phyloP scores from a whole-genome alignment of 768 basidiomycete genomes.

The Suillus brevipes region DNA sequence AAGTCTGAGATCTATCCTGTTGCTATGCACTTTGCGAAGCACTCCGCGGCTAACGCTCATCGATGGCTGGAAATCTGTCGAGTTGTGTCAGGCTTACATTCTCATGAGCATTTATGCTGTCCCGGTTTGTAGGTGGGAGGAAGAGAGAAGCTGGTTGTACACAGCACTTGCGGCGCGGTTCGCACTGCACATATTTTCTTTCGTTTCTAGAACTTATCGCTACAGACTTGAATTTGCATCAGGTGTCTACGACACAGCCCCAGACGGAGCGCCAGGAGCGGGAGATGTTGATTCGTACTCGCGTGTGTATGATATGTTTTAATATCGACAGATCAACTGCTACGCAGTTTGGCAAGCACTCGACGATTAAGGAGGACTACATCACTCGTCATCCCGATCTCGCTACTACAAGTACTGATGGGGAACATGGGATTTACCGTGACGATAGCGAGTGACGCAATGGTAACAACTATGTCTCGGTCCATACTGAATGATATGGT shows the following conservation, averaged over 20 bases:
- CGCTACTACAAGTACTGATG: too few relatives aligned
- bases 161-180: slow-evolving; percentile 84
- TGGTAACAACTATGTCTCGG: too few relatives aligned
- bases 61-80: slow-evolving; percentile 82
- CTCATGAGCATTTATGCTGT: slow-evolving; percentile 82
- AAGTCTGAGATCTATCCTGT: slow-evolving; percentile 85
- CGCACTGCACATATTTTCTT: slow-evolving; percentile 4
- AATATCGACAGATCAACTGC: slow-evolving; percentile 86
- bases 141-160: slow-evolving; percentile 88
- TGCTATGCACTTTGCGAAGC: slow-evolving; percentile 87
- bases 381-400: slow-evolving; percentile 70
- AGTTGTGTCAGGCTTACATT: slow-evolving; percentile 89
- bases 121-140: slow-evolving; percentile 83
- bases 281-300: slow-evolving; percentile 78
- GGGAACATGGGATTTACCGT: too few relatives aligned
- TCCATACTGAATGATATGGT: too few relatives aligned
- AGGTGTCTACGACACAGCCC: slow-evolving; percentile 58
- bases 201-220: slow-evolving; percentile 25
- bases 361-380: slow-evolving; percentile 83
- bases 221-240: slow-evolving; percentile 85
- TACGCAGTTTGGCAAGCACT: slow-evolving; percentile 88
- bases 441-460: too few relatives aligned
- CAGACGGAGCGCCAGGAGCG: slow-evolving; percentile 74
- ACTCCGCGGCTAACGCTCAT: slow-evolving; percentile 80
- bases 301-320: slow-evolving; percentile 90